Evolutionary conservation across 1,139 yeast species (phyloP), one percentile per base, ranked within the genome.

Genomic region (Yamadazyma buinensis): DNA sequence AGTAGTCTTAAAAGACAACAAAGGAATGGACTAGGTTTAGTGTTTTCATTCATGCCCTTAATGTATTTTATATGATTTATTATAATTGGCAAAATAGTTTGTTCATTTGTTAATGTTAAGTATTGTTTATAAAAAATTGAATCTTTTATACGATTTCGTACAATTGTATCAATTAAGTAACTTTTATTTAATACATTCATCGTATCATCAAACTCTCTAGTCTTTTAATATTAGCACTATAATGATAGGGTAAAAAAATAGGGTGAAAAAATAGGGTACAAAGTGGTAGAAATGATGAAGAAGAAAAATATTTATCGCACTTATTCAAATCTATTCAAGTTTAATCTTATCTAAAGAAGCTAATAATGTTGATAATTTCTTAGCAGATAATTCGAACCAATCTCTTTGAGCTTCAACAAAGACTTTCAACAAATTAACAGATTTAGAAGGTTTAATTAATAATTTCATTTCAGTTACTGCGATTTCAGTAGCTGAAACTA

Each of bases 401-500:
- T 79, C 80, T 51, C 77, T 66, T 60, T 83, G 92, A 38, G 85
- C 82, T 45, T 71, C 65, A 42, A 77, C 75, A 49, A 82, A 76
- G 12, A 80, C 63, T 50, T 79, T 80, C 44, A 84, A 64, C 49
- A 84, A 63, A 39, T 75, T 69, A 34, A 84, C 67, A 35, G 79
- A 67, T 54, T 80, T 83, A 11, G 79, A 66, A 26, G 90, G 87
- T 42, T 73, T 77, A 48, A 84, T 76, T 39, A 84, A 64, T 43
- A 71, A 75, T 57, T 81, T 79, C 92, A 84, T 83, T 37, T 77
- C 77, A 47, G 76, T 73, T n/a, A 82, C 92, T 1, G 92, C 92
- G 22, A 70, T 65, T 39, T 82, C 82, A 7, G 88, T 84, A 18
- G 86, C 84, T 49, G 80, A 74, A 22, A 84, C 92, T 47, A 84